Conservation (phyloP, 2,329 filamentous ascomycete species). For the Knufia petricola region DNA sequence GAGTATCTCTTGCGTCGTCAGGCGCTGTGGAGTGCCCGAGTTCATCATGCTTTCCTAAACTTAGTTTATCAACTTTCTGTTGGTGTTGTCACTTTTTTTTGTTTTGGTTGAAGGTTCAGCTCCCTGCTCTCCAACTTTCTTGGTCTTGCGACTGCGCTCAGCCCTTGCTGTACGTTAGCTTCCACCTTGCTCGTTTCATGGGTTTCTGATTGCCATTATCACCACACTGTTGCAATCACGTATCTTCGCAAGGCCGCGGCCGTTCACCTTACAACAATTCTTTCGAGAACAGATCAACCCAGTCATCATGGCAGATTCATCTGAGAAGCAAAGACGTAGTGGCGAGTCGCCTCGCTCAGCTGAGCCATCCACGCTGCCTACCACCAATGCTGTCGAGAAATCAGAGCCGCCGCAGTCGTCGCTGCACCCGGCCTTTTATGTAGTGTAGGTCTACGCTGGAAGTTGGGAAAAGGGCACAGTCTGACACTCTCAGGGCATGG, state of each 20-base stretch:
- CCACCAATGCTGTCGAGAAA: slow-evolving; percentile 64
- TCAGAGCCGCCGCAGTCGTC: slow-evolving; percentile 50
- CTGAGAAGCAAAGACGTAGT: slow-evolving; percentile 76
- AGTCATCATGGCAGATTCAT: slow-evolving; percentile 50
- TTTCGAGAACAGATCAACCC: slow-evolving; percentile 31
- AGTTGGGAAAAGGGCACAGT: background rate
- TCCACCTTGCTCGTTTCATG: slow-evolving; percentile 1
- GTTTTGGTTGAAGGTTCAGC: slow-evolving; percentile 11
- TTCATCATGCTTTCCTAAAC: background rate
- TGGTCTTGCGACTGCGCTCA: slow-evolving; percentile 4
- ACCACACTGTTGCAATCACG: slow-evolving; percentile 10
- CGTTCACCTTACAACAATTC: slow-evolving; percentile 41
- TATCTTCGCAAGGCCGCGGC: slow-evolving; percentile 28
- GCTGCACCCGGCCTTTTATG: slow-evolving; percentile 78
- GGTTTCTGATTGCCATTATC: background rate
- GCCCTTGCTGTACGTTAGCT: background rate
- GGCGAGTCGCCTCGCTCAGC: slow-evolving; percentile 58
- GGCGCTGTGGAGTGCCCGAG: background rate
- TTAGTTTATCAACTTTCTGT: background rate
- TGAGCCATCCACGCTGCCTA: slow-evolving; percentile 50
- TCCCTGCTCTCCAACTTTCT: slow-evolving; percentile 11
- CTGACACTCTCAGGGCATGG: slow-evolving; percentile 57
- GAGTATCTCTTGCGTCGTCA: background rate
- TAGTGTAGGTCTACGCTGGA: slow-evolving; percentile 42
- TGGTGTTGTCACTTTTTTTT: background rate